Evolutionary conservation across 371 early-diverging fungal species (phyloP), one percentile per base, ranked within the genome.

Genomic region (Gilbertella persicaria): DNA sequence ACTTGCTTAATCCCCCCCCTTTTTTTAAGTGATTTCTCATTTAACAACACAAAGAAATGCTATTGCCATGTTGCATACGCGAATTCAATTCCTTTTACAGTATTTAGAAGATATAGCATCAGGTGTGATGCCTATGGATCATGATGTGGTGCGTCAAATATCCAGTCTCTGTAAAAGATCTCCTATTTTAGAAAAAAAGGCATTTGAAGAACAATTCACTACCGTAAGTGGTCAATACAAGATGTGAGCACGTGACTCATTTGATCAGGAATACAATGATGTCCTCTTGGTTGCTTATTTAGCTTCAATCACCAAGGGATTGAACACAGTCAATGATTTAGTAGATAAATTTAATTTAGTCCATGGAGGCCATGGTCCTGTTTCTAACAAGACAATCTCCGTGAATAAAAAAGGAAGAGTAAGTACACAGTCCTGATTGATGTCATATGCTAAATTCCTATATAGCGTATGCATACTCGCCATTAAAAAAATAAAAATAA

Each of bases 1-100:
- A 2, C 12, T 13, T 30, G 24, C 38, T n/a, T 52, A 23, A 42
- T 51, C 46, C 39, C n/a, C 36, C 5, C 42, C 5, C 20, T n/a
- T 13, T 46, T 58, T 55, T 17, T 41, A 68, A 84, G 90, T 91
- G 50, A 79, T 84, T 33, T 68, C 84, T 1, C 90, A 90, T 48
- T 71, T 94, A 45, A 82, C 83, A 8, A 81, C 85, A 25, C 93
- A 92, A 62, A 70, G 80, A 43, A 92, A 89, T 60, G 92, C 93
- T 0, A 86, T 94, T 64, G 83, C 86, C 39, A 92, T 94, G 94
- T 66, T 94, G 14, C 82, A 88, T 52, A 62, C 84, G 0, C 78
- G 93, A 39, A 78, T 92, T 46, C 69, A 79, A 28, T 68, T 91
- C 10, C 62, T 94, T 23, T 72, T 82, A 19, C 67, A 84, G 52